Evolutionary conservation across 345 rosid species (phyloP).

Genomic region (Salix udensis): DNA sequence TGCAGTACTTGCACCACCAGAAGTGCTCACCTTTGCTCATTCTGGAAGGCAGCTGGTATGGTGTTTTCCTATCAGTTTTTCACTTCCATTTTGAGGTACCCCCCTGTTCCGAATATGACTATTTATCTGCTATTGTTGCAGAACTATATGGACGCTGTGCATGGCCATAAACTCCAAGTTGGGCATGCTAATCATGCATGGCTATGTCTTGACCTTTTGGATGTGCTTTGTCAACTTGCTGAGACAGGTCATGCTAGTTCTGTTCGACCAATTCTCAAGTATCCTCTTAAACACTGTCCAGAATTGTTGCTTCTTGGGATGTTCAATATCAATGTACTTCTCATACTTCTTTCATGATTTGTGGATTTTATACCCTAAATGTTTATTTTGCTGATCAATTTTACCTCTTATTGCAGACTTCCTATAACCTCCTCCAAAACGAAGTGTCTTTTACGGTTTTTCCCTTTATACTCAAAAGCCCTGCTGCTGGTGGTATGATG

Average conservation of each 20-base stretch:
- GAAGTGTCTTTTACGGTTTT: slow-evolving; percentile 65
- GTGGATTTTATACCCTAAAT: background rate
- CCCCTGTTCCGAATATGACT: background rate
- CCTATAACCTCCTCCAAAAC: slow-evolving; percentile 69
- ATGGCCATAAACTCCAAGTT: slow-evolving; percentile 60
- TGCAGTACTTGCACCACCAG: slow-evolving; percentile 75
- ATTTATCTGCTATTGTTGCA: slow-evolving; percentile 32
- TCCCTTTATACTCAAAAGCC: slow-evolving; percentile 54
- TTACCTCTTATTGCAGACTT: slow-evolving; percentile 53
- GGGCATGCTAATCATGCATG: slow-evolving; percentile 82
- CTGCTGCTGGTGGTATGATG: slow-evolving; percentile 48
- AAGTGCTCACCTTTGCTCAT: slow-evolving; percentile 81
- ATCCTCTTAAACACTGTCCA: slow-evolving; percentile 82
- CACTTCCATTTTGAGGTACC: slow-evolving; percentile 5
- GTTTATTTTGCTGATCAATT: slow-evolving; percentile 7
- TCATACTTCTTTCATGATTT: background rate
- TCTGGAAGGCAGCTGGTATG: slow-evolving; percentile 85
- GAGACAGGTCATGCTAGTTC: slow-evolving; percentile 74
- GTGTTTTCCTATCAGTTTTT: slow-evolving; percentile 10
- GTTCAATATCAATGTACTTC: slow-evolving; percentile 67
- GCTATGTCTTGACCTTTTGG: slow-evolving; percentile 84
- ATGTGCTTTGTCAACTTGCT: slow-evolving; percentile 80
- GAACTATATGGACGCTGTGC: slow-evolving; percentile 63
- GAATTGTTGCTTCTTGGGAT: slow-evolving; percentile 84
- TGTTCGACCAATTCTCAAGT: slow-evolving; percentile 65